These are phyloP conservation scores for Teunomyces atbi DNA, from an alignment of 805 yeast genomes.

Conservation along the genomic window DNA sequence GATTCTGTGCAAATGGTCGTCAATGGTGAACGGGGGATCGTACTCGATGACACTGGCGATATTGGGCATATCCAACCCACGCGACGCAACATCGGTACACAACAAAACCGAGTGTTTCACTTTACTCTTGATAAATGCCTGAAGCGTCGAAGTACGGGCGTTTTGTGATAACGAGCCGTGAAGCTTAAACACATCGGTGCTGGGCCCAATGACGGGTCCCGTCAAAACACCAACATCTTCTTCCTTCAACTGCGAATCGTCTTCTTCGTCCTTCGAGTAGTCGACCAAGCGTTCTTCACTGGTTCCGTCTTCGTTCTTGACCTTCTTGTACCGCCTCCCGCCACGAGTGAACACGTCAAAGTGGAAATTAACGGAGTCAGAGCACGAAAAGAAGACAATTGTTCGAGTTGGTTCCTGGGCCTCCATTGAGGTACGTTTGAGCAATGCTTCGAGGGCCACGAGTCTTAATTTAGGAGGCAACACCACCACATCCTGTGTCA, in stretches of 20 bases:
- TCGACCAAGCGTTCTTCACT: conserved; percentile 16
- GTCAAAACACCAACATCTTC: conserved; percentile 44
- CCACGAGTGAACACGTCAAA: conserved; percentile 67
- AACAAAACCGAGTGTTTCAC: conserved; percentile 63
- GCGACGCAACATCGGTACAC: conserved; percentile 97
- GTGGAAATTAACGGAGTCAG: conserved; percentile 96
- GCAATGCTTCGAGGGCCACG: conserved; percentile 70
- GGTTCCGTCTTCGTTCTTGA: conserved; percentile 26
- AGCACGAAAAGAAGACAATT: conserved; percentile 87
- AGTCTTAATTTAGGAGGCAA: conserved; percentile 91
- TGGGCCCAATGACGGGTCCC: conserved; percentile 50
- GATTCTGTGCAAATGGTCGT: conserved; percentile 93
- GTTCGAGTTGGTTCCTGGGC: conserved; percentile 46
- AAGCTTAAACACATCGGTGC: conserved; percentile 55
- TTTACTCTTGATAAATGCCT: conserved; percentile 52
- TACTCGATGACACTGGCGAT: conserved; percentile 85
- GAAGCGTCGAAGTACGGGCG: conserved; percentile 73
- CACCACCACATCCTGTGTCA: conserved; percentile 72
- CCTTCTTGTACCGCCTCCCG: conserved; percentile 42
- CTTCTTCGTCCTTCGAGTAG: conserved; percentile 14
- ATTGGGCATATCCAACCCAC: conserved; percentile 91
- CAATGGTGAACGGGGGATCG: conserved; percentile 93
- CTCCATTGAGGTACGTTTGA: conserved; percentile 33
- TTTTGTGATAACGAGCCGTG: conserved; percentile 93
- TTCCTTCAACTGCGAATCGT: conserved; percentile 20